Percentiles rank a stretch among this genome's conserved stretches.
Conservation (phyloP, 805 yeast species). For the Debaryomyces tyrocola region DNA sequence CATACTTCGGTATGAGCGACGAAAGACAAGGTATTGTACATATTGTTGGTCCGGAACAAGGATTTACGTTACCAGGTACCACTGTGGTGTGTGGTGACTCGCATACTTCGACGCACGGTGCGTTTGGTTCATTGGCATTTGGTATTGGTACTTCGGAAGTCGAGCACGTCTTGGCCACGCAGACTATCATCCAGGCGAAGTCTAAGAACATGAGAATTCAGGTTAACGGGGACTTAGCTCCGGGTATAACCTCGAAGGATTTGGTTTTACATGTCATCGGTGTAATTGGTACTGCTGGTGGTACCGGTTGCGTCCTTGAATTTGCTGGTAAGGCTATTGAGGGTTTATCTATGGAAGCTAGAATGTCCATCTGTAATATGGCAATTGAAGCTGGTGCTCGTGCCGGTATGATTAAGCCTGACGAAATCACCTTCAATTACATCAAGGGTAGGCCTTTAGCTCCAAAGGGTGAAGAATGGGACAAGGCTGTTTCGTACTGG, state of each 20-base stretch:
- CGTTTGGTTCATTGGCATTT: slow-evolving; percentile 95
- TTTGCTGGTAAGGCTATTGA: slow-evolving; percentile 95
- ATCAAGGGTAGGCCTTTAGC: slow-evolving; percentile 92
- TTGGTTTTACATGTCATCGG: slow-evolving; percentile 93
- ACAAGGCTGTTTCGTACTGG: slow-evolving; percentile 92
- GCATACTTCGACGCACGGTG: slow-evolving; percentile 98
- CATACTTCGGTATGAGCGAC: slow-evolving; percentile 94
- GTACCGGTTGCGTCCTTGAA: slow-evolving; percentile 96
- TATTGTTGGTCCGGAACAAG: slow-evolving; percentile 98
- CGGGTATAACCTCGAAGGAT: slow-evolving; percentile 96
- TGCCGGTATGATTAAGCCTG: slow-evolving; percentile 99
- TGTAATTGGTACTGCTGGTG: slow-evolving; percentile 98
- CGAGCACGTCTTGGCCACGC: slow-evolving; percentile 98
- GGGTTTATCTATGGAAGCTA: slow-evolving; percentile 89
- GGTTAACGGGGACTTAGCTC: slow-evolving; percentile 78
- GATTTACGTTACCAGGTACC: slow-evolving; percentile 97
- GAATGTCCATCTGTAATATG: slow-evolving; percentile 99
- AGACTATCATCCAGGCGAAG: slow-evolving; percentile 90
- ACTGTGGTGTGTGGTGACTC: slow-evolving; percentile 99
- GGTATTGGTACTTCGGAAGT: slow-evolving; percentile 99
- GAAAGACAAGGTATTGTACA: slow-evolving; percentile 97
- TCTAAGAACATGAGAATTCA: slow-evolving; percentile 93
- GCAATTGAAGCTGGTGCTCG: slow-evolving; percentile 99
- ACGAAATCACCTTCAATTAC: slow-evolving; percentile 83
- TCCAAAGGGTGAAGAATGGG: slow-evolving; percentile 94